Base-by-base conservation (phyloP, 83 land plant species). In the Picea abies region DNA sequence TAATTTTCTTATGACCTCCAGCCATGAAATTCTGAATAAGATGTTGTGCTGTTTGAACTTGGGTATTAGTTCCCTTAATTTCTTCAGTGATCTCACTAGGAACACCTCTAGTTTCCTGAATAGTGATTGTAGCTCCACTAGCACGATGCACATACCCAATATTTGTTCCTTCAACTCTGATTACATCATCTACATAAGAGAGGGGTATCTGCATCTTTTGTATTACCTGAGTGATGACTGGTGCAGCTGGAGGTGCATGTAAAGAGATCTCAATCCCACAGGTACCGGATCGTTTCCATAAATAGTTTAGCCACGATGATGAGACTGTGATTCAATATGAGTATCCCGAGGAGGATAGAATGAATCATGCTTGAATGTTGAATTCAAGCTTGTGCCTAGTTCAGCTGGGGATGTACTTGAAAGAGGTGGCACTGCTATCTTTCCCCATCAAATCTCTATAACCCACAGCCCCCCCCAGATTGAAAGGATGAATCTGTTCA, bases 201-300 rank as follows among this genome's bases (percentile, higher is more conserved):
- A 93, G 80, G 20, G 95, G 95, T 63, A 93, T 93, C 68, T 93
- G 95, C 95, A 93, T 91, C 9, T 85, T 87, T 76, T 93, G 91
- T 29, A 89, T 82, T 25, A 93, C 61, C 95, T 93, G 88, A 64
- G 93, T 94, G 78, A 94, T 92, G 20, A 93, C 79, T 62, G 94
- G 88, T 71, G 89, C 88, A 70, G 91, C 84, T 79, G 90, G 35
- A 68, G 93, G 97, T 25, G 88, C 90, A 58, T 87, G 73, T 68
- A 84, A 84, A 61, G 88, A 11, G 88, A 76, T 39, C 87, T 89
- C 16, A 83, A 17, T 0, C 82, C 81, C 39, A 87, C 84, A 35
- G 87, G 79, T 47, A 83, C 87, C 71, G 88, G 92, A 62, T 94
- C 95, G 81, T 90, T 86, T 25, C 94, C 99, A 88, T 94, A 96